Evolutionary conservation across 306 rosid species (phyloP).

Genomic region (Rosa multiflora): DNA sequence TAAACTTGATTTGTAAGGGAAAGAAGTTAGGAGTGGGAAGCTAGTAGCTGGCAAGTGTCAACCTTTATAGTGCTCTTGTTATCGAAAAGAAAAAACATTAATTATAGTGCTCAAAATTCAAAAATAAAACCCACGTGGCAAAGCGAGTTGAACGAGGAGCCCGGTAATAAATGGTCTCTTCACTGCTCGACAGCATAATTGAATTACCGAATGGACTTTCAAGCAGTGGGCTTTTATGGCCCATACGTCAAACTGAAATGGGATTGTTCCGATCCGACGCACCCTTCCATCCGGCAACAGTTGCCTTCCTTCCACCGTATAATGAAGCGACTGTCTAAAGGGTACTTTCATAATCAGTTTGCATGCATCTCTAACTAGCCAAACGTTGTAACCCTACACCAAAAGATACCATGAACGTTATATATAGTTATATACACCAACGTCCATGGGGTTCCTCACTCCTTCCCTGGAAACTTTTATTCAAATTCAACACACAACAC

Average conservation of each 20-base stretch:
- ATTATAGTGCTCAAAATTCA: no score
- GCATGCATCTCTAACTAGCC: neutral
- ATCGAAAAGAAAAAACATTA: no score
- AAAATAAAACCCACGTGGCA: conserved; percentile 3
- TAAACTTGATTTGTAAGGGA: neutral
- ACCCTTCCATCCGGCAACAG: neutral
- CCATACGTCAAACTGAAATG: neutral
- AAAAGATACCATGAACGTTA: neutral
- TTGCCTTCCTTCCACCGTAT: neutral
- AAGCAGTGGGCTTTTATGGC: neutral
- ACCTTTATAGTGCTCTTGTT: conserved; percentile 5
- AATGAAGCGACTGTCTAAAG: neutral
- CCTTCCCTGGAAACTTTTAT: no score
- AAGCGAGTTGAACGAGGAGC: neutral
- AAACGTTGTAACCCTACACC: neutral
- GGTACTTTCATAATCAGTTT: neutral
- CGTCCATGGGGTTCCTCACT: neutral
- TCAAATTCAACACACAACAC: neutral
- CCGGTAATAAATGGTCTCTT: neutral
- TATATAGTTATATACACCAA: neutral
- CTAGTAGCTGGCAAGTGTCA: conserved; percentile 1
- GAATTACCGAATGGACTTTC: neutral
- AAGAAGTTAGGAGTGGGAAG: conserved; percentile 9
- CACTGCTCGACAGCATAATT: neutral
- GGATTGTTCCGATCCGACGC: neutral